Evolutionary conservation across 768 basidiomycete species (phyloP), one percentile per base, ranked within the genome.

Genomic region (Podaxis sp.): DNA sequence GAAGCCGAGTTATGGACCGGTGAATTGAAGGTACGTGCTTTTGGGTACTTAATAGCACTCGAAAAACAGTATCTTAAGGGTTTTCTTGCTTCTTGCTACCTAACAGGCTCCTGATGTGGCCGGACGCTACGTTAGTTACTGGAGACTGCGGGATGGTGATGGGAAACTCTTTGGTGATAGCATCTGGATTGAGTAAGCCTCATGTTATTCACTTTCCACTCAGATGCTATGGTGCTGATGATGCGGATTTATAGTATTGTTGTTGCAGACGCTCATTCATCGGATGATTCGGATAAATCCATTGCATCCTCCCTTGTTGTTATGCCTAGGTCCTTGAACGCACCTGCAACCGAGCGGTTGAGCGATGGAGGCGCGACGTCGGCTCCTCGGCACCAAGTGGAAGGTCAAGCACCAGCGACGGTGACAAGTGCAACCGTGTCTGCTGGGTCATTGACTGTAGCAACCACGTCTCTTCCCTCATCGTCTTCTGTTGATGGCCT

Each of bases 131-230:
- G 83, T 88, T 60, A 83, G 89, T 56, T 92, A 90, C 68, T 95
- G 91, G 90, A 80, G 87, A 48, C 71, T 95, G 62, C 83, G 75
- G 63, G 86, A 90, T 67, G 82, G 80, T 4, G 68, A 78, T 17
- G 85, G 83, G 1, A 79, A 78, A 46, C 70, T 84, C 50, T 95
- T 95, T 67, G 92, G 90, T 26, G 77, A 87, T 58, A 87, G 82
- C 62, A 79, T 94, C 20, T 93, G 91, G 90, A 84, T 90, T 26
- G 90, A 92, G 91, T 91, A 63, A 73, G 89, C 78, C 13, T 2
- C 62, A 26, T 48, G 59, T 12, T 15, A 24, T 28, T 22, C 6
- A 28, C 11, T 12, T 28, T 7, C 3, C 4, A 13, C 7, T 48
- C 41, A 17, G 15, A 44, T 56, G 26, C 46, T 30, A 48, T 37